Evolutionary conservation across 306 rosid genomes (phyloP).

Genomic region (Sicyos baderoa): DNA sequence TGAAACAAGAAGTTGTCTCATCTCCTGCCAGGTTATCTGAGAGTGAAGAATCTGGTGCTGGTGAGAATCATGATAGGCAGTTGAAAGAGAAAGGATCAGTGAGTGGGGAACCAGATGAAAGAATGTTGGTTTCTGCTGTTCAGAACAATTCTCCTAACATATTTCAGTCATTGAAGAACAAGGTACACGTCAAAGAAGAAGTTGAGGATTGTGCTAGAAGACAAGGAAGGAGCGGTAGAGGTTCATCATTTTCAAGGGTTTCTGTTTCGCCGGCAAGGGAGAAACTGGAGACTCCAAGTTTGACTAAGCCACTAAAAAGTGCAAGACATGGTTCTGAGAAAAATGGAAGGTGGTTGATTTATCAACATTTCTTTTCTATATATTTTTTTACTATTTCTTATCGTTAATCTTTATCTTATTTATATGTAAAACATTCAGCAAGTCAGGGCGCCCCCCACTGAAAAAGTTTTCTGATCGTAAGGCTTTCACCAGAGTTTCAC

Average conservation of each 20-base stretch:
- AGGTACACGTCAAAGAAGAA: slow-evolving; percentile 42
- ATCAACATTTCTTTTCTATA: background rate
- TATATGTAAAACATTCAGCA: slow-evolving; percentile 38
- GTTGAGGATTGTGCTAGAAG: slow-evolving; percentile 43
- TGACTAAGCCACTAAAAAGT: slow-evolving; percentile 44
- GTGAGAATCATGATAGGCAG: slow-evolving; percentile 47
- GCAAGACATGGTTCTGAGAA: slow-evolving; percentile 46
- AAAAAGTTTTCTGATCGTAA: slow-evolving; percentile 68
- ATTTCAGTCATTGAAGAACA: slow-evolving; percentile 37
- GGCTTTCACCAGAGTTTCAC: slow-evolving; percentile 42
- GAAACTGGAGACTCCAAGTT: slow-evolving; percentile 46
- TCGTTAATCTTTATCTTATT: background rate
- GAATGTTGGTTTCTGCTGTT: slow-evolving; percentile 29
- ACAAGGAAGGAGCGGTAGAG: slow-evolving; percentile 58
- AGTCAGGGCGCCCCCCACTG: slow-evolving; percentile 64
- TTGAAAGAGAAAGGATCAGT: slow-evolving; percentile 52
- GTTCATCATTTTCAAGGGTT: slow-evolving; percentile 41
- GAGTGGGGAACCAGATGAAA: slow-evolving; percentile 40
- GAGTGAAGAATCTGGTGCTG: slow-evolving; percentile 64
- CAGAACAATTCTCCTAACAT: slow-evolving; percentile 35
- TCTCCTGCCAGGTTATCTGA: slow-evolving; percentile 66
- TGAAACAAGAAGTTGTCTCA: slow-evolving; percentile 44
- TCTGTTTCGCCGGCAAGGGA: slow-evolving; percentile 41
- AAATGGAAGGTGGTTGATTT: slow-evolving; percentile 49
- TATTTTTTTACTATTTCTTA: background rate